Conservation (phyloP, 2,329 filamentous ascomycete genomes). For the Xylaria sp. region DNA sequence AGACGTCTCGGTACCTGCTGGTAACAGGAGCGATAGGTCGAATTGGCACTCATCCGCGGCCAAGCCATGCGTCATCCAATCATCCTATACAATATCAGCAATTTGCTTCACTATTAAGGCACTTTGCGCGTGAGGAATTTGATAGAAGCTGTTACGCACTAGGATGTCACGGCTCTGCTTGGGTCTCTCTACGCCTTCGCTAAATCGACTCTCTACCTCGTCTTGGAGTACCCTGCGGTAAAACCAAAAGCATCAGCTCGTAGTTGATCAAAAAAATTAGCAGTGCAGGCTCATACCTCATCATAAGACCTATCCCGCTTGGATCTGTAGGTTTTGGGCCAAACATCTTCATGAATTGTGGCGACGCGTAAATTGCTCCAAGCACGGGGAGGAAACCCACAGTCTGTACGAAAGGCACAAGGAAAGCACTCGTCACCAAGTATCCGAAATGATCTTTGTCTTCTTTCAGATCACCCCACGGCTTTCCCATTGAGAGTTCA, state of each 20-base stretch:
- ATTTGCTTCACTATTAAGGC: background rate
- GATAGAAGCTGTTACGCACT: background rate
- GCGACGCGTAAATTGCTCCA: conserved; percentile 38
- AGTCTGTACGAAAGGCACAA: conserved; percentile 35
- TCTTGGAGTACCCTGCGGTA: conserved; percentile 20
- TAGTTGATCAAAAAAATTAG: background rate
- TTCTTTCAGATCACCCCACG: conserved; percentile 43
- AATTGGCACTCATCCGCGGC: conserved; percentile 23
- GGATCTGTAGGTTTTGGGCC: conserved; percentile 43
- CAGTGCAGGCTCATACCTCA: conserved; percentile 33
- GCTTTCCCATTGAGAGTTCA: conserved; percentile 34
- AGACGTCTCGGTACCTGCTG: conserved; percentile 38
- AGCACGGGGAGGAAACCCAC: conserved; percentile 35
- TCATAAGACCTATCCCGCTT: conserved; percentile 38
- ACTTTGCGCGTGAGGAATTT: background rate
- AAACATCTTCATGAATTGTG: conserved; percentile 37
- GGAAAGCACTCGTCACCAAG: conserved; percentile 32
- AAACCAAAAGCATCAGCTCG: background rate
- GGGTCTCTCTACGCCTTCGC: background rate
- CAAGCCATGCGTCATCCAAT: conserved; percentile 25
- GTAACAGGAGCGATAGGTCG: conserved; percentile 30
- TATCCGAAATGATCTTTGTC: conserved; percentile 44
- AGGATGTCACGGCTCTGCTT: conserved; percentile 14
- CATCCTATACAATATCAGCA: conserved; percentile 15
- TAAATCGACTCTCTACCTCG: conserved; percentile 24